Evolutionary conservation across 805 yeast genomes (phyloP).

Genomic region (Kockiozyma suomiensis): DNA sequence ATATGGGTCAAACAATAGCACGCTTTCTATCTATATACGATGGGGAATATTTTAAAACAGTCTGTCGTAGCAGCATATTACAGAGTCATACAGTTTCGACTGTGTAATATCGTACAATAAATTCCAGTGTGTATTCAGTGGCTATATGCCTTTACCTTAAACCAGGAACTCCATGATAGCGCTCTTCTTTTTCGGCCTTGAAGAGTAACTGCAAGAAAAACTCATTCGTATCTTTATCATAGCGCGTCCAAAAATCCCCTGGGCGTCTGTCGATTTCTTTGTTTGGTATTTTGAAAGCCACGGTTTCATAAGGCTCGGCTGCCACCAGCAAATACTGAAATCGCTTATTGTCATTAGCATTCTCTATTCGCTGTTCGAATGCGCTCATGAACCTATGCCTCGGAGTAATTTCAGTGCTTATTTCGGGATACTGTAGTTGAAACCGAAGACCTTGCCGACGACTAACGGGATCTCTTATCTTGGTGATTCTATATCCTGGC

Average conservation of each 20-base stretch:
- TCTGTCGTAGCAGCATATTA: too few relatives aligned
- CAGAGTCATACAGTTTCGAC: neutral
- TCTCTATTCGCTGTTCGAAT: slow-evolving; percentile 63
- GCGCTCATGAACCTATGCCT: slow-evolving; percentile 75
- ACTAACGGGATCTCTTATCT: slow-evolving; percentile 64
- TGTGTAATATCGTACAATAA: neutral
- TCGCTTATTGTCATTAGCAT: slow-evolving; percentile 48
- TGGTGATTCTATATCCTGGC: slow-evolving; percentile 70
- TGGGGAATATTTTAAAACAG: too few relatives aligned
- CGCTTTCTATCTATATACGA: too few relatives aligned
- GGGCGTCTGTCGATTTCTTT: slow-evolving; percentile 49
- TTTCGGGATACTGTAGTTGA: slow-evolving; percentile 58
- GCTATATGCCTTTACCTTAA: neutral
- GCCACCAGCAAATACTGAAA: slow-evolving; percentile 75
- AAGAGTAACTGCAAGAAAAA: slow-evolving; percentile 74
- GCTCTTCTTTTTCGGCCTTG: slow-evolving; percentile 28
- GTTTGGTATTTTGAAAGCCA: slow-evolving; percentile 74
- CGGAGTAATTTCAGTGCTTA: slow-evolving; percentile 54
- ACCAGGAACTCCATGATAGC: slow-evolving; percentile 29
- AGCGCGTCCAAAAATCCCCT: slow-evolving; percentile 61
- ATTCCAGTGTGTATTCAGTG: too few relatives aligned
- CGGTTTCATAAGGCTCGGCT: slow-evolving; percentile 88
- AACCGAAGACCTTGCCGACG: slow-evolving; percentile 66
- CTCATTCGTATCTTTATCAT: slow-evolving; percentile 70
- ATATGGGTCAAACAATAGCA: too few relatives aligned